These are phyloP conservation scores for Aspergillus indologenus DNA, from an alignment of 495 filamentous ascomycete species.

Conservation along the genomic window DNA sequence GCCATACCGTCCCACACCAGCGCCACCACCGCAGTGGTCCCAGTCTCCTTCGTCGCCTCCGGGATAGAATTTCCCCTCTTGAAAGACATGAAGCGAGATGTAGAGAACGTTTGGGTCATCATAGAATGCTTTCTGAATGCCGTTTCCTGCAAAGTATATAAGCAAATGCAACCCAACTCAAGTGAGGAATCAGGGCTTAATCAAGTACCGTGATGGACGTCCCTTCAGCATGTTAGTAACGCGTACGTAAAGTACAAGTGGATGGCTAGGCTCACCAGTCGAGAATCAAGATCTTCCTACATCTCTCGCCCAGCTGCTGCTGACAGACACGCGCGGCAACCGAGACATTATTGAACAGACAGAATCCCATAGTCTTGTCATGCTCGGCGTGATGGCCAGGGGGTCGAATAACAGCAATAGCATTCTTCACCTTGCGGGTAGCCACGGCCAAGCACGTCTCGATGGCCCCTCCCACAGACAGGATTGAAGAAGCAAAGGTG, in stretches of 20 bases:
- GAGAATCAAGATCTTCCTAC: slow-evolving; percentile 85
- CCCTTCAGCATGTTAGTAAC: slow-evolving; percentile 43
- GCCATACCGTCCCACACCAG: slow-evolving; percentile 65
- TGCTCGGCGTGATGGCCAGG: slow-evolving; percentile 94
- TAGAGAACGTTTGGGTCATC: slow-evolving; percentile 93
- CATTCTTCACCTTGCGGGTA: slow-evolving; percentile 77
- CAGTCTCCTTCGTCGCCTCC: slow-evolving; percentile 69
- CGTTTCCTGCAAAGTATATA: slow-evolving; percentile 60
- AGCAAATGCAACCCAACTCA: neutral
- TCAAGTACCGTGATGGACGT: slow-evolving; percentile 59
- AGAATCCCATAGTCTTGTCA: slow-evolving; percentile 85
- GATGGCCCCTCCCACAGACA: slow-evolving; percentile 93
- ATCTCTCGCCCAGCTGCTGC: slow-evolving; percentile 65
- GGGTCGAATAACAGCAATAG: slow-evolving; percentile 89
- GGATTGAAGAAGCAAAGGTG: slow-evolving; percentile 72
- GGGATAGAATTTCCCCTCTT: slow-evolving; percentile 82
- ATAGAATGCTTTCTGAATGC: slow-evolving; percentile 95
- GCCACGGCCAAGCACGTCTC: slow-evolving; percentile 89
- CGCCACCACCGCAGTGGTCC: slow-evolving; percentile 69
- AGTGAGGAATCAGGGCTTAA: neutral
- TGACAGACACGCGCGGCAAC: slow-evolving; percentile 85
- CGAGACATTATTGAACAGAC: slow-evolving; percentile 94
- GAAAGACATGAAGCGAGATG: slow-evolving; percentile 91
- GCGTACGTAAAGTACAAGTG: neutral
- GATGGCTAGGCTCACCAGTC: slow-evolving; percentile 72